phyloP scores from a whole-genome alignment of 768 basidiomycete genomes.

The Russula vinacea region DNA sequence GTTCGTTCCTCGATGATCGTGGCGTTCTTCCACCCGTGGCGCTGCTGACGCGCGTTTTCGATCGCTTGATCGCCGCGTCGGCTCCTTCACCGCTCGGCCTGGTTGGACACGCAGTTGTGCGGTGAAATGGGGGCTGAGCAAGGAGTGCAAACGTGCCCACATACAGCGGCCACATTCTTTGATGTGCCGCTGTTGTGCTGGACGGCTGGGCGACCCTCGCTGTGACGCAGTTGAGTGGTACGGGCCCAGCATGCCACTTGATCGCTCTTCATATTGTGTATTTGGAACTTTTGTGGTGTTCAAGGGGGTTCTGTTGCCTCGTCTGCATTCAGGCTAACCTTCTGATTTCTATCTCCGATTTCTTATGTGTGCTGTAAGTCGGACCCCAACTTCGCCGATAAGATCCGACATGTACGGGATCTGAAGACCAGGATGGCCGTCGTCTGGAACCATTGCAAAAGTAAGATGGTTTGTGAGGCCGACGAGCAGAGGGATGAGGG shows the following conservation, averaged over 20 bases:
- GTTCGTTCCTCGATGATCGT: slow-evolving; percentile 72
- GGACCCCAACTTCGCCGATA: slow-evolving; percentile 80
- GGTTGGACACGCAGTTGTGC: slow-evolving; percentile 84
- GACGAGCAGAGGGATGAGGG: slow-evolving; percentile 87
- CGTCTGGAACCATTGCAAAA: slow-evolving; percentile 84
- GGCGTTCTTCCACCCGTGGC: slow-evolving; percentile 79
- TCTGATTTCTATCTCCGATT: slow-evolving; percentile 41
- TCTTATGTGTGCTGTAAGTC: slow-evolving; percentile 51
- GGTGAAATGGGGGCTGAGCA: slow-evolving; percentile 99
- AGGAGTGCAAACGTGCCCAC: slow-evolving; percentile 67
- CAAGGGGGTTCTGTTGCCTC: slow-evolving; percentile 33
- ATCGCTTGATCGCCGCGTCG: slow-evolving; percentile 90
- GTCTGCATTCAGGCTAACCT: slow-evolving; percentile 57
- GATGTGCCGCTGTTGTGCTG: slow-evolving; percentile 43
- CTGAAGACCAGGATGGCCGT: slow-evolving; percentile 83
- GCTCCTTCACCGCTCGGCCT: slow-evolving; percentile 63
- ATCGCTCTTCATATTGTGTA: slow-evolving; percentile 49
- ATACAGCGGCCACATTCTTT: slow-evolving; percentile 34
- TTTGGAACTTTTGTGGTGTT: slow-evolving; percentile 26
- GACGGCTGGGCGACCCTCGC: slow-evolving; percentile 51
- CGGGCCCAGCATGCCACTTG: slow-evolving; percentile 58
- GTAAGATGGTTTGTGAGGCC: slow-evolving; percentile 83
- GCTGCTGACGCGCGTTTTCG: slow-evolving; percentile 82
- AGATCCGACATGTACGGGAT: slow-evolving; percentile 82
- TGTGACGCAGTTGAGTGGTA: slow-evolving; percentile 70